Conservation (phyloP, 345 rosid species). For the Psidium guajava region DNA sequence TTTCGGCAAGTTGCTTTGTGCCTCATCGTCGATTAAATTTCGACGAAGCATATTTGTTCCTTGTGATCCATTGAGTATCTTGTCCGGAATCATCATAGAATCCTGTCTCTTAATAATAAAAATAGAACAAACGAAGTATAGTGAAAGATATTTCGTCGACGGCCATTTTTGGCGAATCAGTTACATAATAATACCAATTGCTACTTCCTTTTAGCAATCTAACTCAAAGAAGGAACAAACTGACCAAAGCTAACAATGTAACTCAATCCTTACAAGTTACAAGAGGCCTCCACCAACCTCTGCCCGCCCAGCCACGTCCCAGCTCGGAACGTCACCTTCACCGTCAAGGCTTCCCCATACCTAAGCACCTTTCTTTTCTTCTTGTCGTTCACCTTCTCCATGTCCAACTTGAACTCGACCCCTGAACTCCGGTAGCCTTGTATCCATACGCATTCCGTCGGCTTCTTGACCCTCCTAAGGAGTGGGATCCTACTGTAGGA, state of each 20-base stretch:
- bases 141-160: too few relatives aligned
- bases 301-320: conserved; percentile 1
- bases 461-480: neutral
- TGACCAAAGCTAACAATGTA: neutral
- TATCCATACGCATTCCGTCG: neutral
- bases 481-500: neutral
- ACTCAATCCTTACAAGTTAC: conserved; percentile 5
- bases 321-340: neutral
- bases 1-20: too few relatives aligned
- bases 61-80: too few relatives aligned
- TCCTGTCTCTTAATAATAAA: too few relatives aligned
- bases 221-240: neutral
- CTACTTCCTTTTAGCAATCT: neutral
- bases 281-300: neutral
- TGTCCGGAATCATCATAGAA: too few relatives aligned
- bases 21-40: too few relatives aligned
- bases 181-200: neutral
- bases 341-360: neutral
- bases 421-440: neutral
- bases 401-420: neutral
- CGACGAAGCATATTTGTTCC: too few relatives aligned
- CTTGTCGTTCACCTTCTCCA: neutral
- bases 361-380: neutral
- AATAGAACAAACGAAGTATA: too few relatives aligned
- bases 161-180: too few relatives aligned